phyloP scores from a whole-genome alignment of 1,284 basidiomycete genomes.

The Grifola frondosa region DNA sequence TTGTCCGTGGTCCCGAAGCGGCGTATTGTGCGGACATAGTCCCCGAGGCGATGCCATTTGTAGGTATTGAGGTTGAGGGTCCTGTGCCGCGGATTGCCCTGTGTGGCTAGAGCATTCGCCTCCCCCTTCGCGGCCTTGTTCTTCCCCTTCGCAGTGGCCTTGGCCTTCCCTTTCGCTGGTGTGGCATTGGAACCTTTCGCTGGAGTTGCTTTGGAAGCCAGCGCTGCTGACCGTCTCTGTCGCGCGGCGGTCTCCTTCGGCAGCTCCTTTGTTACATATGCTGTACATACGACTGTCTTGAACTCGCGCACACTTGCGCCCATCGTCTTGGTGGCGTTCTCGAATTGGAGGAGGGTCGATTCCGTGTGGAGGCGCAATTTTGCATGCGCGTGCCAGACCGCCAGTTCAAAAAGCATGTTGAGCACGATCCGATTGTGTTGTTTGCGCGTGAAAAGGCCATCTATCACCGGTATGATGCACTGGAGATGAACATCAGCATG shows the following conservation, averaged over 20 bases:
- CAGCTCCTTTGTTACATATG: conserved; percentile 26
- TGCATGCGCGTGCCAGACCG: conserved; percentile 31
- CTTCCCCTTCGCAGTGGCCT: too few relatives aligned
- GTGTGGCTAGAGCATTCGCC: too few relatives aligned
- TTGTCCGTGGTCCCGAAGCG: conserved; percentile 35
- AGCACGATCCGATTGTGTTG: conserved; percentile 22
- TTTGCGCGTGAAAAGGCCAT: conserved; percentile 24
- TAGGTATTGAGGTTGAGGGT: conserved; percentile 26
- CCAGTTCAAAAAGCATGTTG: conserved; percentile 27
- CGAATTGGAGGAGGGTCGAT: conserved; percentile 18
- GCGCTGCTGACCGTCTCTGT: neutral
- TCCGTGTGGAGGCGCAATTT: conserved; percentile 35
- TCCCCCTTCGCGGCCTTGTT: neutral
- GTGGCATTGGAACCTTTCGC: too few relatives aligned
- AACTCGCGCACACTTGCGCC: conserved; percentile 25
- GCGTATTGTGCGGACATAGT: conserved; percentile 31
- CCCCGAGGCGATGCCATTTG: conserved; percentile 32
- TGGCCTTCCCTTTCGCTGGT: neutral
- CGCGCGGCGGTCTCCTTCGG: conserved; percentile 23
- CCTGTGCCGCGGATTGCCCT: too few relatives aligned
- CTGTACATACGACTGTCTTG: conserved; percentile 11
- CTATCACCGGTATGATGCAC: conserved; percentile 32
- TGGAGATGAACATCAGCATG: conserved; percentile 4
- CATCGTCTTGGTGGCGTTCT: conserved; percentile 15
- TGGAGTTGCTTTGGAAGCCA: too few relatives aligned